Evolutionary conservation across 495 filamentous ascomycete genomes (phyloP).

Genomic region (Penicillium silybi): DNA sequence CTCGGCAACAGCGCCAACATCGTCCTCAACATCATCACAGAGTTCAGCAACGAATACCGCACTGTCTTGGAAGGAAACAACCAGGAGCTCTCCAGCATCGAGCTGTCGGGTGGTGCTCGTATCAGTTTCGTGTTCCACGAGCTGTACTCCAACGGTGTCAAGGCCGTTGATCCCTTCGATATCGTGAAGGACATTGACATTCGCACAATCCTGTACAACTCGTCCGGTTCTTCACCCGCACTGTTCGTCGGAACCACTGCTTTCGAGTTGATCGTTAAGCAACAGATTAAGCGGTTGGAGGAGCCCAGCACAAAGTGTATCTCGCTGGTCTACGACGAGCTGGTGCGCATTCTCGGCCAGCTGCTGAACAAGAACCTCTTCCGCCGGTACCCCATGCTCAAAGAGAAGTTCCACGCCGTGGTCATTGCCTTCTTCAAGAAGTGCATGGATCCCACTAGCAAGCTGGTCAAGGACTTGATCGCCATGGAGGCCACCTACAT

Average conservation of each 20-base stretch:
- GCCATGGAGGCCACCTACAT: constrained; percentile 95
- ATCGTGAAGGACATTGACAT: constrained; percentile 97
- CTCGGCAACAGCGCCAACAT: constrained; percentile 96
- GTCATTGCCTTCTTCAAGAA: constrained; percentile 97
- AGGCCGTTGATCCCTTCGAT: constrained; percentile 97
- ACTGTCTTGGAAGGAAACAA: constrained; percentile 96
- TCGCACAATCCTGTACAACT: constrained; percentile 95
- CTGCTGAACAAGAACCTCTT: constrained; percentile 86
- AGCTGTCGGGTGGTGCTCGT: constrained; percentile 93
- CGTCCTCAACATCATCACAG: constrained; percentile 96
- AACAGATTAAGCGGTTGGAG: constrained; percentile 95
- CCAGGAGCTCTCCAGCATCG: constrained; percentile 86
- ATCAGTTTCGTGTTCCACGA: constrained; percentile 99
- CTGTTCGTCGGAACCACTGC: constrained; percentile 97
- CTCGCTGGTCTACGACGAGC: constrained; percentile 93
- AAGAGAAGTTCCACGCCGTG: constrained; percentile 96
- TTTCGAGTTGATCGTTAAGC: constrained; percentile 97
- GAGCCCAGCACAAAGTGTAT: constrained; percentile 97
- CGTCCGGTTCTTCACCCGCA: constrained; percentile 92
- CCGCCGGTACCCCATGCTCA: constrained; percentile 84
- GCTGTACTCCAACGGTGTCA: constrained; percentile 95
- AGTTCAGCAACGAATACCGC: constrained; percentile 96
- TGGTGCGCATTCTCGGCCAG: constrained; percentile 91
- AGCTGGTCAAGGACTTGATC: constrained; percentile 90
- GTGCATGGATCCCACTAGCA: constrained; percentile 94